These are phyloP conservation scores for Neurospora tetraspora DNA, from an alignment of 495 filamentous ascomycete species.

Conservation along the genomic window DNA sequence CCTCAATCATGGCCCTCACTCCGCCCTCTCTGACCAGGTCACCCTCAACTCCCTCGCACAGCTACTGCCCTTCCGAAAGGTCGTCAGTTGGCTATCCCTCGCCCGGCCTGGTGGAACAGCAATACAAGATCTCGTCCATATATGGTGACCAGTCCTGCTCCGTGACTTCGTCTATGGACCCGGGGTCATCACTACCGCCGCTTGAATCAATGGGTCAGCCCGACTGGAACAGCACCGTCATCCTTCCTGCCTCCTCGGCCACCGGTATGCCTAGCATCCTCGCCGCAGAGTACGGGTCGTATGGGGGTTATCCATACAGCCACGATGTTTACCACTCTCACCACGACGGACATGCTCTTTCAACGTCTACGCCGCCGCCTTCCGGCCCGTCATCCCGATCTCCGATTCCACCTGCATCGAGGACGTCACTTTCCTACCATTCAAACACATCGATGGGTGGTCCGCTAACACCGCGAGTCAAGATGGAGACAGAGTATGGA, in stretches of 20 bases:
- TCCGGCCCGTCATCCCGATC: slow-evolving; percentile 33
- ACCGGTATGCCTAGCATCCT: slow-evolving; percentile 38
- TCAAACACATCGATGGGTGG: slow-evolving; percentile 23
- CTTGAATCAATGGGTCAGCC: slow-evolving; percentile 34
- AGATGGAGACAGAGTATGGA: slow-evolving; percentile 40
- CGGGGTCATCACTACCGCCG: slow-evolving; percentile 30
- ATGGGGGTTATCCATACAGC: slow-evolving; percentile 36
- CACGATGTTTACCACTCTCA: slow-evolving; percentile 41
- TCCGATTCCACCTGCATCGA: slow-evolving; percentile 21
- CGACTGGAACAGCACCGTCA: slow-evolving; percentile 29
- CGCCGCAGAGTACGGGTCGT: slow-evolving; percentile 43
- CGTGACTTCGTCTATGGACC: slow-evolving; percentile 28
- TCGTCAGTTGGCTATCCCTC: slow-evolving; percentile 38
- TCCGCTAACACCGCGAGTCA: slow-evolving; percentile 36
- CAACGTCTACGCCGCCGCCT: slow-evolving; percentile 32
- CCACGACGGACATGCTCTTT: slow-evolving; percentile 30
- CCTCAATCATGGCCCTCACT: slow-evolving; percentile 35
- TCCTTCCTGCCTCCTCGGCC: slow-evolving; percentile 30
- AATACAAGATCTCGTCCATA: slow-evolving; percentile 36
- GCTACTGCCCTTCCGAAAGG: slow-evolving; percentile 36
- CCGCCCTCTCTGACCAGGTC: slow-evolving; percentile 40
- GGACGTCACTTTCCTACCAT: slow-evolving; percentile 26
- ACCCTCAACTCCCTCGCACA: slow-evolving; percentile 36
- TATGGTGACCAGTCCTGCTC: slow-evolving; percentile 34
- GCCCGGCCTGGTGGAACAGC: slow-evolving; percentile 33